Conservation (phyloP, 1,284 basidiomycete species). For the Fistulina hepatica region DNA sequence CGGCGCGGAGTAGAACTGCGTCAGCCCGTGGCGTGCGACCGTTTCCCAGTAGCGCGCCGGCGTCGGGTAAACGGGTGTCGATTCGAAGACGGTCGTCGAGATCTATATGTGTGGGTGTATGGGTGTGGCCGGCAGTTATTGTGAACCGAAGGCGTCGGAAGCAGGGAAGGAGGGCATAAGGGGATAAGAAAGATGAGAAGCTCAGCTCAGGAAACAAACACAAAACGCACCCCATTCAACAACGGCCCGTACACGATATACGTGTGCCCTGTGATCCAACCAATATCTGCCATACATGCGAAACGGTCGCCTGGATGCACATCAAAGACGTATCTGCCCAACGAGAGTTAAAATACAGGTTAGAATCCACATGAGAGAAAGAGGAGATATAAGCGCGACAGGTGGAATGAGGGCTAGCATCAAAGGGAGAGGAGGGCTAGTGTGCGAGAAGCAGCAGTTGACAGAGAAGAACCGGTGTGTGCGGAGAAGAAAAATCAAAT, state of each 20-base stretch:
- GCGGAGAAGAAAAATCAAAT: neutral
- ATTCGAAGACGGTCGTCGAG: constrained; percentile 91
- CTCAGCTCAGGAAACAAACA: too few relatives aligned
- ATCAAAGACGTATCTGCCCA: constrained; percentile 88
- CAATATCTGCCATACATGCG: constrained; percentile 98
- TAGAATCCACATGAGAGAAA: neutral
- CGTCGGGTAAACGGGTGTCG: constrained; percentile 93
- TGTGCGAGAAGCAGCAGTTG: too few relatives aligned
- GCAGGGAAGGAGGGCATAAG: too few relatives aligned
- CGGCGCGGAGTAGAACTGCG: constrained; percentile 91
- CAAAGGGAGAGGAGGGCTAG: too few relatives aligned
- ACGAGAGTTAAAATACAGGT: neutral
- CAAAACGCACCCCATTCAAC: constrained; percentile 79
- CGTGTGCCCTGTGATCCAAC: constrained; percentile 99
- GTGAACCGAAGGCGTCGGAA: too few relatives aligned
- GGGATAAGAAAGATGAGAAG: too few relatives aligned
- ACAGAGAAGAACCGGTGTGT: too few relatives aligned
- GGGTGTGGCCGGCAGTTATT: too few relatives aligned
- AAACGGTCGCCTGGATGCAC: constrained; percentile 87
- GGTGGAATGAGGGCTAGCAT: too few relatives aligned
- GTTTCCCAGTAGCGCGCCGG: constrained; percentile 96
- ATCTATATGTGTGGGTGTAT: too few relatives aligned
- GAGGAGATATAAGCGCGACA: too few relatives aligned
- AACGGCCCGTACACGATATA: constrained; percentile 98
- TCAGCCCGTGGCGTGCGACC: constrained; percentile 88